phyloP scores from a whole-genome alignment of 1,284 basidiomycete species.

The Marasmius tenuissimus region DNA sequence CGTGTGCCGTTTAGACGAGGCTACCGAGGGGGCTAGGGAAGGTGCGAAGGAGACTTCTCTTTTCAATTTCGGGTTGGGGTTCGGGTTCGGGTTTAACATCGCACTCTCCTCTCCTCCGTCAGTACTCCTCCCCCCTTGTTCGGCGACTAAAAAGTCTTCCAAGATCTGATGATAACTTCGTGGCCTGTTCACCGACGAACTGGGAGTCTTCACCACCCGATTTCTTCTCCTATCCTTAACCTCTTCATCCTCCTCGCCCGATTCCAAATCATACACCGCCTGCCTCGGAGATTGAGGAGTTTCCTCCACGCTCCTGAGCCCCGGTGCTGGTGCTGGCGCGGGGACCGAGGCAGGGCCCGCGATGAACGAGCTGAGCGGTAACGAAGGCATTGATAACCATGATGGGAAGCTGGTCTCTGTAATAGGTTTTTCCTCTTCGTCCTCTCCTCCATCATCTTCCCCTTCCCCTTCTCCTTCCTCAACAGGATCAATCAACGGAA shows the following conservation, averaged over 20 bases:
- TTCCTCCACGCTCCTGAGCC: neutral
- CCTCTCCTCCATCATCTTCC: neutral
- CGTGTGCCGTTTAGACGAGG: slow-evolving; percentile 17
- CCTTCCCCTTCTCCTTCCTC: slow-evolving; percentile 5
- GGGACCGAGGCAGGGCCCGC: slow-evolving; percentile 22
- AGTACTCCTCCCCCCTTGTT: slow-evolving; percentile 20
- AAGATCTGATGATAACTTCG: slow-evolving; percentile 65
- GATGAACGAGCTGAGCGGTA: slow-evolving; percentile 23
- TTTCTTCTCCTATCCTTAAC: neutral
- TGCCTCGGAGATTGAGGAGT: neutral
- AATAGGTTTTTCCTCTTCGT: neutral
- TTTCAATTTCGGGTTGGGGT: neutral
- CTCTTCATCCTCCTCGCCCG: neutral
- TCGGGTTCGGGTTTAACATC: neutral
- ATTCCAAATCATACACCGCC: slow-evolving; percentile 4
- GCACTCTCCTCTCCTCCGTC: slow-evolving; percentile 14
- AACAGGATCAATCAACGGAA: slow-evolving; percentile 59
- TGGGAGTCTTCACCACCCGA: slow-evolving; percentile 21
- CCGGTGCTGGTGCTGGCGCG: too few species aligned
- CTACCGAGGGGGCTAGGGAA: slow-evolving; percentile 12
- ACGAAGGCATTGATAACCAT: slow-evolving; percentile 51
- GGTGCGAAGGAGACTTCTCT: slow-evolving; percentile 11
- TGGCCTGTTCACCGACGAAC: slow-evolving; percentile 41
- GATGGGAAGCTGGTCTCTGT: slow-evolving; percentile 44
- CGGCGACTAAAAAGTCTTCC: slow-evolving; percentile 54